Evolutionary conservation across 2,329 filamentous ascomycete genomes (phyloP).

Genomic region (Talaromyces sp.): DNA sequence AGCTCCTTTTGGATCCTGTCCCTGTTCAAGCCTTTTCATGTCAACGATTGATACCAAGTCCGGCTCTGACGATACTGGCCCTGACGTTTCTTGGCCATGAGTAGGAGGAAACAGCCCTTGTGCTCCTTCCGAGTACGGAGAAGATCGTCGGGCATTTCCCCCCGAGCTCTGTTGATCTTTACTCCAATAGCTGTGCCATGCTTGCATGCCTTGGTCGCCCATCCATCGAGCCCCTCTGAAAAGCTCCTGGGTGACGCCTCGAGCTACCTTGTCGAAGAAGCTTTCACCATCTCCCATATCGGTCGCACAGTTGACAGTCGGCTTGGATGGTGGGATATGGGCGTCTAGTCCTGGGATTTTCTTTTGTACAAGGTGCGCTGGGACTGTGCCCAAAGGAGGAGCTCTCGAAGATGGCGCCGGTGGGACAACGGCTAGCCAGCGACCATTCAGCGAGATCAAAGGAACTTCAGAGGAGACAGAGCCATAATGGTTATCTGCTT

Average conservation of each 20-base stretch:
- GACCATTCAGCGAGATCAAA: conserved; percentile 38
- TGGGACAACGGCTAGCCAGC: conserved; percentile 43
- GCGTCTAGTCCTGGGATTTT: conserved; percentile 38
- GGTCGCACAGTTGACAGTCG: conserved; percentile 38
- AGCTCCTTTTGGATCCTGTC: conserved; percentile 27
- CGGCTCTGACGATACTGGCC: conserved; percentile 30
- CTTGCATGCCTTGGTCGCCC: conserved; percentile 44
- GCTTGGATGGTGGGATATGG: conserved; percentile 36
- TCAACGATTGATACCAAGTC: conserved; percentile 44
- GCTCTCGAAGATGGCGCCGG: conserved; percentile 32
- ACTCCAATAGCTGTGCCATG: conserved; percentile 47
- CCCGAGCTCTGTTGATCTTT: conserved; percentile 30
- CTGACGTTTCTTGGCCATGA: conserved; percentile 37
- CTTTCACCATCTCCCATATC: conserved; percentile 44
- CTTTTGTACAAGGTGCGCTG: conserved; percentile 25
- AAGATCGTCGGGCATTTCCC: conserved; percentile 24
- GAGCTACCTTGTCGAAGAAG: conserved; percentile 41
- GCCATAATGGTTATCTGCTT: conserved; percentile 30
- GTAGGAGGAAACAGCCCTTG: conserved; percentile 40
- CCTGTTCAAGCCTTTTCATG: conserved; percentile 37
- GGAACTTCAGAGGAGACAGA: conserved; percentile 26
- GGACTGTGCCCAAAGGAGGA: conserved; percentile 38
- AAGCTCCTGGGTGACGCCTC: conserved; percentile 45
- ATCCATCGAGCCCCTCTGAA: conserved; percentile 45
- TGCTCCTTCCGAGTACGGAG: conserved; percentile 22